Base-by-base conservation (phyloP, 176 grass and related monocot species). In the Cenchrus fungigraminus region DNA sequence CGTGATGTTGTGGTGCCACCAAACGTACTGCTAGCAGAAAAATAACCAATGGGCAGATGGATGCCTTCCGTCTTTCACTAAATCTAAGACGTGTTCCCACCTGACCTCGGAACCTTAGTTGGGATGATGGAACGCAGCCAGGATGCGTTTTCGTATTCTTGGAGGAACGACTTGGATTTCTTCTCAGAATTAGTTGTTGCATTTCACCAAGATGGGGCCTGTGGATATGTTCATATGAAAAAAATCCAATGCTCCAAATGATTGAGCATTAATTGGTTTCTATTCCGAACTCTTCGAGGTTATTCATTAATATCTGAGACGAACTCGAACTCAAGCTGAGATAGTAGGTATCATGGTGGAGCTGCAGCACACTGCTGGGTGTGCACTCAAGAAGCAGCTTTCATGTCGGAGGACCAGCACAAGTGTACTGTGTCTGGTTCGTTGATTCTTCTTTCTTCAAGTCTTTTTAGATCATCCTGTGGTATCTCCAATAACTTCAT, bases 1-100 rank as follows among this genome's bases (percentile, higher is more conserved):
- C n/a, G 32, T 82, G 72, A 82, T 72, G 83, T 28, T 73, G 15
- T 71, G 70, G 34, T 46, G 55, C 54, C n/a, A 85, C 76, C 82
- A 1, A 80, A 81, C 63, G 56, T 58, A 55, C 34, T 69, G 47
- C 32, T 45, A 54, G 32, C 53, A 61, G 29, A 70, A 45, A 76
- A 22, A 7, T 32, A 15, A 85, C 34, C 17, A 16, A 54, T 76
- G 53, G 52, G 61, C 54, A 64, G 1, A 72, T 4, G 43, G 57
- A 79, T 28, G 0, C 28, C 47, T 66, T 22, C 54, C 29, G 19
- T 71, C 16, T 31, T 32, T 1, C 31, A 32, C 31, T 32, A 32
- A 32, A 32, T 32, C 31, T 32, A 32, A 32, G 31, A 32, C 31
- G 31, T 32, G 31, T 32, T 32, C 31, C 31, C 31, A 32, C 31